Conservation (phyloP, 805 yeast genomes). For the Ogataea zsoltii region DNA sequence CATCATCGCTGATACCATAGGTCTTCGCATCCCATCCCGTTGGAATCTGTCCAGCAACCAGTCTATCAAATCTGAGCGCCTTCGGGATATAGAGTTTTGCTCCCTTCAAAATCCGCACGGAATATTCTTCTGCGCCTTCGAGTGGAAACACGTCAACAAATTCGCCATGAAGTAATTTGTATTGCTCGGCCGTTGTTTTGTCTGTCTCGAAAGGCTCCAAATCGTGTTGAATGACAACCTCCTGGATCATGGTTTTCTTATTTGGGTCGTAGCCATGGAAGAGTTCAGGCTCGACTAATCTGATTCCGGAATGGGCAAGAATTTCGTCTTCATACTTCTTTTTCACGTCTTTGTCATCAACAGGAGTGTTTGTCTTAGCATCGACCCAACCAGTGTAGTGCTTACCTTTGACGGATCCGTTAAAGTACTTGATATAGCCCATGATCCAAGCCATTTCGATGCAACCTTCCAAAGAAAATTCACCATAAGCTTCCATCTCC, state of each 20-base stretch:
- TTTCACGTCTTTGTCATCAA: slow-evolving; percentile 93
- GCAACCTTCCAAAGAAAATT: slow-evolving; percentile 95
- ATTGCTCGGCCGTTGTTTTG: slow-evolving; percentile 92
- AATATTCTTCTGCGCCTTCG: slow-evolving; percentile 87
- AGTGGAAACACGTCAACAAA: slow-evolving; percentile 89
- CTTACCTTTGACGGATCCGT: slow-evolving; percentile 84
- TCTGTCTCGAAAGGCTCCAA: slow-evolving; percentile 94
- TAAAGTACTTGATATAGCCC: slow-evolving; percentile 95
- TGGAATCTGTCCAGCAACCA: slow-evolving; percentile 93
- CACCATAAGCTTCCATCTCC: slow-evolving; percentile 98
- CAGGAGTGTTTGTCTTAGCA: slow-evolving; percentile 87
- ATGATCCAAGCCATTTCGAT: slow-evolving; percentile 99
- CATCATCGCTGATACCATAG: slow-evolving; percentile 94
- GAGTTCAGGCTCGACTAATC: slow-evolving; percentile 94
- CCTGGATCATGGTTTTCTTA: slow-evolving; percentile 91
- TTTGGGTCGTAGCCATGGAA: slow-evolving; percentile 94
- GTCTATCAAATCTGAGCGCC: slow-evolving; percentile 69
- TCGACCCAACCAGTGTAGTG: slow-evolving; percentile 98
- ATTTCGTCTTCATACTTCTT: slow-evolving; percentile 86
- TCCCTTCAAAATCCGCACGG: slow-evolving; percentile 89
- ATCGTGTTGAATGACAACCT: slow-evolving; percentile 94
- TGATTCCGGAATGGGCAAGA: slow-evolving; percentile 92
- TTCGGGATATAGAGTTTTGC: slow-evolving; percentile 90
- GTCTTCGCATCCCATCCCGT: slow-evolving; percentile 96
- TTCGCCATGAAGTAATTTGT: slow-evolving; percentile 91